These are phyloP conservation scores for Sphaerulina populicola DNA, from an alignment of 2,329 filamentous ascomycete species.

Conservation along the genomic window DNA sequence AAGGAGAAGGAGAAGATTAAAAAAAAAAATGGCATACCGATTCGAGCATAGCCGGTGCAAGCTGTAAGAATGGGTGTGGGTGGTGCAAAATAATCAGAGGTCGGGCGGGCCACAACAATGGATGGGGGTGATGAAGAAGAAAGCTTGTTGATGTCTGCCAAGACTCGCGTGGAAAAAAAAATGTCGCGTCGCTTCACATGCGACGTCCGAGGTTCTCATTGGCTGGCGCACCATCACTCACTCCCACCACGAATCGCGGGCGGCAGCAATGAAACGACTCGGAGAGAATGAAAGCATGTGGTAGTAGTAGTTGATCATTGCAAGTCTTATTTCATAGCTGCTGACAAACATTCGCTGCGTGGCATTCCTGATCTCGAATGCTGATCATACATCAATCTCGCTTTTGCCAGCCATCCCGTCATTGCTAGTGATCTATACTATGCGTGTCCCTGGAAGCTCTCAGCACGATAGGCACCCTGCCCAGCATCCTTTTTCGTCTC, in stretches of 20 bases:
- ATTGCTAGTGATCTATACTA: conserved; percentile 22
- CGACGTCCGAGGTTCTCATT: conserved; percentile 1
- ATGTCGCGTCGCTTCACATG: conserved; percentile 1
- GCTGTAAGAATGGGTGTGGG: too few relatives aligned
- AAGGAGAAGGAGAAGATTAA: too few relatives aligned
- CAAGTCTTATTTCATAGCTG: conserved; percentile 15
- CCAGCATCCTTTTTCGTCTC: conserved; percentile 16
- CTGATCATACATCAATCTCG: conserved; percentile 24
- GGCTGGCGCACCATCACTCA: not conserved
- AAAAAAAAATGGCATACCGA: too few relatives aligned
- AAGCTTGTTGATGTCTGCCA: not conserved
- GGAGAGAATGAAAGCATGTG: not conserved
- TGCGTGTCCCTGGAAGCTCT: conserved; percentile 14
- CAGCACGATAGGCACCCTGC: conserved; percentile 15
- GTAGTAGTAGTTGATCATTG: conserved; percentile 1
- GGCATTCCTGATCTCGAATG: conserved; percentile 18
- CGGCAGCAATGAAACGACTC: not conserved
- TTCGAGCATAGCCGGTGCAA: conserved; percentile 3
- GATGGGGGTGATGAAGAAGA: not conserved
- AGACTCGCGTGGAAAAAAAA: not conserved
- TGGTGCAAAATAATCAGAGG: too few relatives aligned
- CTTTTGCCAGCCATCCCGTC: conserved; percentile 23
- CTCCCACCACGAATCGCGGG: not conserved
- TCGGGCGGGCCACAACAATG: too few relatives aligned
- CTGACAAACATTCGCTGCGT: conserved; percentile 18